Evolutionary conservation across 495 filamentous ascomycete genomes (phyloP), one percentile per base, ranked within the genome.

Genomic region (Pseudoneurospora amorphoporcata): DNA sequence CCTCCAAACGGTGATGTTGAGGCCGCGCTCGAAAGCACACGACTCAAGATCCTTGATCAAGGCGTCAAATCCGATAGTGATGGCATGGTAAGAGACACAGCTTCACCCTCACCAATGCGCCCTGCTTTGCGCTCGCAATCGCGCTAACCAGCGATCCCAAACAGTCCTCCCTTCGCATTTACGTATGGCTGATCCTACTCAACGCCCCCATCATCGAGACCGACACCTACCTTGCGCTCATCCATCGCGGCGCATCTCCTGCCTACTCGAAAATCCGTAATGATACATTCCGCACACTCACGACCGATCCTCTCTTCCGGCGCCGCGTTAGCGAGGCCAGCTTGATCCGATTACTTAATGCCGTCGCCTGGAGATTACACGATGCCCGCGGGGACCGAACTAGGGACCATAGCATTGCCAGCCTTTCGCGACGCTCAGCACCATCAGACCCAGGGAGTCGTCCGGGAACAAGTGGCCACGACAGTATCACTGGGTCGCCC

Each of bases 181-280:
- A 99, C 80, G 87, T 97, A 71, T 99, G 95, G 95, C 86, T 97
- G 29, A 92, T 96, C 70, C 87, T 99, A 39, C 91, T 98, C 72
- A 90, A 95, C 77, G 90, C 94, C 42, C 89, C 93, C 8, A 89
- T 97, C 17, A 83, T 98, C 71, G 85, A 88, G 32, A 97, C 96
- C 72, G 91, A 97, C 77, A 85, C 89, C 69, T 98, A 99, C 78
- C 91, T 98, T 72, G 86, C 89, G 71, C 89, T 99, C 29, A 91
- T 98, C 73, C 94, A 95, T 76, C 94, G 95, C 71, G 94, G 94
- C 68, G 91, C 95, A 12, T 98, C 94, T 1, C 94, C 94, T 3
- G 94, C 93, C 16, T 97, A 99, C 80, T 88, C 92, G 61, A 99
- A 99, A 81, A 99, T 99, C 78, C 92, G 94, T 77, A 97, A 99